Evolutionary conservation across 2,329 filamentous ascomycete genomes (phyloP).

Genomic region (Fusarium zealandicum): DNA sequence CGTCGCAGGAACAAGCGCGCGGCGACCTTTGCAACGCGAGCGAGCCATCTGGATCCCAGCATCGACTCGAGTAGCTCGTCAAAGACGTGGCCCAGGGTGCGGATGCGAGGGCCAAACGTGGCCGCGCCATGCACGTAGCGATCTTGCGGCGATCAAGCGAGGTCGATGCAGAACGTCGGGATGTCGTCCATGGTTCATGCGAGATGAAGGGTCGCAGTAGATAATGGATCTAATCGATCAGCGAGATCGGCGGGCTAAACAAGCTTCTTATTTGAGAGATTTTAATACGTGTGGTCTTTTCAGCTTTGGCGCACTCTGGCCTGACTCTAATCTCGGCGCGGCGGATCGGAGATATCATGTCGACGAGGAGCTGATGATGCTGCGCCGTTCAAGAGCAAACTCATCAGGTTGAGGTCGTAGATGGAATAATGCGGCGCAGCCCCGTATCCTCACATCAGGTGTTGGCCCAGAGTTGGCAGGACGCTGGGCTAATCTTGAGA

Average conservation of each 20-base stretch:
- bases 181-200: slow-evolving; percentile 1
- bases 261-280: neutral
- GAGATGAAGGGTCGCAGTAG: neutral
- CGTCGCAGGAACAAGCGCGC: slow-evolving; percentile 56
- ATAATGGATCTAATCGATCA: slow-evolving; percentile 6
- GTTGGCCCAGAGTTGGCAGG: too few species aligned
- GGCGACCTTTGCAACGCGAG: slow-evolving; percentile 44
- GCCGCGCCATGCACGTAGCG: slow-evolving; percentile 17
- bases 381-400: too few species aligned
- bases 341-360: neutral
- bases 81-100: slow-evolving; percentile 18
- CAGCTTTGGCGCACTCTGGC: slow-evolving; percentile 6
- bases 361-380: too few species aligned
- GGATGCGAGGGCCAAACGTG: slow-evolving; percentile 6
- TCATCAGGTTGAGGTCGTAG: too few species aligned
- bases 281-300: neutral
- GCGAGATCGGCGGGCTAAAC: too few species aligned
- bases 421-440: too few species aligned
- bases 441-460: too few species aligned
- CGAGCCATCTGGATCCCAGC: slow-evolving; percentile 19
- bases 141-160: slow-evolving; percentile 1
- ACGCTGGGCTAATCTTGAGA: too few species aligned
- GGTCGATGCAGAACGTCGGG: slow-evolving; percentile 15
- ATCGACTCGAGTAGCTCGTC: slow-evolving; percentile 22
- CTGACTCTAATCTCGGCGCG: slow-evolving; percentile 7